Percentiles rank a stretch among this genome's conserved stretches.
Conservation (phyloP, 305 asterid species). For the Fraxinus paxiana region DNA sequence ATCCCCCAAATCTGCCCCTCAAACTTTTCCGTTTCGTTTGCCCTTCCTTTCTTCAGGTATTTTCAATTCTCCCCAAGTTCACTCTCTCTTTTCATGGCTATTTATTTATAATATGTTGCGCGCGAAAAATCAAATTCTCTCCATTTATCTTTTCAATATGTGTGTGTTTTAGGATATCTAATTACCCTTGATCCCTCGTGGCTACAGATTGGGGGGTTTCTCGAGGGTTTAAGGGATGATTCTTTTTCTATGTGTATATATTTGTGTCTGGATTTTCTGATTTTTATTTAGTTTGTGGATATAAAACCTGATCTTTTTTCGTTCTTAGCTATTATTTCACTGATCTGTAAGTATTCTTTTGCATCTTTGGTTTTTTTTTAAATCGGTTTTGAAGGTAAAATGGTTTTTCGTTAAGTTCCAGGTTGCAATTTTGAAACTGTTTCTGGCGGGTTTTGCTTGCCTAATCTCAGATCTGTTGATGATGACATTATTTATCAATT, state of each 20-base stretch:
- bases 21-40: conserved; percentile 32
- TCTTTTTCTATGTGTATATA: not conserved
- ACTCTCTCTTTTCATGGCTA: not conserved
- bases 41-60: conserved; percentile 51
- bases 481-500: not conserved
- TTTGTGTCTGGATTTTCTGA: not conserved
- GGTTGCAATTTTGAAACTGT: not conserved
- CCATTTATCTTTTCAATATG: not conserved
- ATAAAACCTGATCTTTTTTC: not conserved
- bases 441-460: not conserved
- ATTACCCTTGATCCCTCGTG: not conserved
- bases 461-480: not conserved
- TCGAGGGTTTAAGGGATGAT: not conserved
- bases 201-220: not conserved
- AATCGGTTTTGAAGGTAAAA: not conserved
- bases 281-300: not conserved
- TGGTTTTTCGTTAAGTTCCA: not conserved
- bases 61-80: conserved; percentile 36
- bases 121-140: conserved; percentile 24
- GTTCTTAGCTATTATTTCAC: not conserved
- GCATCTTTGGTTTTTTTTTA: not conserved
- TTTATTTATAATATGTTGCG: not conserved
- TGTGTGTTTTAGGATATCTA: not conserved
- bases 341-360: conserved; percentile 17
- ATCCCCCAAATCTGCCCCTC: conserved; percentile 33